A percentile compares a stretch with the other conserved stretches of the same genome.
Evolutionary conservation across 1,284 basidiomycete species (phyloP).

Genomic region (Coniferiporia sulphurascens): DNA sequence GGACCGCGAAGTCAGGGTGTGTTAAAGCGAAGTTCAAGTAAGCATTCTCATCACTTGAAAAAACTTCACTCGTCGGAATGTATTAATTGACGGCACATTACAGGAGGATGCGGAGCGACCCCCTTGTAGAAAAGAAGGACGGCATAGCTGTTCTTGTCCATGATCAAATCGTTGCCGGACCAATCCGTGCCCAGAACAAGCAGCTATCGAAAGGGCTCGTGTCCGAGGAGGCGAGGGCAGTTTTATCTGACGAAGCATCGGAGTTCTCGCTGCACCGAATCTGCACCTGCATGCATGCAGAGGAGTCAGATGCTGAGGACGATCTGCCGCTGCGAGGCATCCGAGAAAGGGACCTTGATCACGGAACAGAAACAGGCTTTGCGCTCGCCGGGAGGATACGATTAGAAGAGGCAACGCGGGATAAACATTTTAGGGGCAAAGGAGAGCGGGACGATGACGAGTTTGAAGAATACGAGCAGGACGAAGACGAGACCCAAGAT

Average conservation of each 20-base stretch:
- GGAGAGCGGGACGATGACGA: slow-evolving; percentile 7
- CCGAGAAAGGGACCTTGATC: slow-evolving; percentile 9
- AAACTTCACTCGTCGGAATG: neutral
- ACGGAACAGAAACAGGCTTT: slow-evolving; percentile 15
- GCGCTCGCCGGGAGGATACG: slow-evolving; percentile 5
- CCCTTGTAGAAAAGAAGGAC: slow-evolving; percentile 41
- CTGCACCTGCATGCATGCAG: slow-evolving; percentile 44
- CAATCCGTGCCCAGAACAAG: slow-evolving; percentile 49
- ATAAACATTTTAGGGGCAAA: neutral
- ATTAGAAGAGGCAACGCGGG: slow-evolving; percentile 2
- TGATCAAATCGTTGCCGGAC: slow-evolving; percentile 49
- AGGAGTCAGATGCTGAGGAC: slow-evolving; percentile 7
- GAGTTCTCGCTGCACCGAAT: slow-evolving; percentile 41
- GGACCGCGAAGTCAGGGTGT: slow-evolving; percentile 56
- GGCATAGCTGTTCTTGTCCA: slow-evolving; percentile 56
- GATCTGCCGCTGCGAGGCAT: slow-evolving; percentile 2
- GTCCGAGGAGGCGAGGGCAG: slow-evolving; percentile 50
- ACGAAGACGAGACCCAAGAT: slow-evolving; percentile 6
- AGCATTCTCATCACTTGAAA: slow-evolving; percentile 20
- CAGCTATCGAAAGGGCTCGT: slow-evolving; percentile 61
- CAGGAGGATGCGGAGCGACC: slow-evolving; percentile 46
- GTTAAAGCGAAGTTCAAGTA: slow-evolving; percentile 41
- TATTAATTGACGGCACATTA: neutral
- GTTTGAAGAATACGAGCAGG: slow-evolving; percentile 18
- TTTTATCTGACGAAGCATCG: slow-evolving; percentile 44